These are phyloP conservation scores for Xylaria scruposa DNA, from an alignment of 495 filamentous ascomycete species.

Conservation along the genomic window DNA sequence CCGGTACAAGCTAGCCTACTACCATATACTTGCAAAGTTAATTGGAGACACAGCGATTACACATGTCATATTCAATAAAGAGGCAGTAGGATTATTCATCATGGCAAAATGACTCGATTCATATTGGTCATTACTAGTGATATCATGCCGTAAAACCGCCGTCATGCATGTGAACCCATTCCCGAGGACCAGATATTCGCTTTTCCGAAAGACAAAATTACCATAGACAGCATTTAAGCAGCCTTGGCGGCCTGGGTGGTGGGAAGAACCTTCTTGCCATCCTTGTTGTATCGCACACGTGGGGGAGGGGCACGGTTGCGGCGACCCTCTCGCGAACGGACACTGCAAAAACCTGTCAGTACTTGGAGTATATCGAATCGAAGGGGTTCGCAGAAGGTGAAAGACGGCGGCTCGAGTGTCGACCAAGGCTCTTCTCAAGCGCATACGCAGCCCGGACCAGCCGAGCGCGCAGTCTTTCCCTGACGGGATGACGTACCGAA, in stretches of 20 bases:
- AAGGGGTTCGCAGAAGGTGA: conserved; percentile 26
- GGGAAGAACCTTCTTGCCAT: conserved; percentile 99
- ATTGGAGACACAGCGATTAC: neutral
- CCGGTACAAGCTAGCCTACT: neutral
- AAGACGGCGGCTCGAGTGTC: conserved; percentile 50
- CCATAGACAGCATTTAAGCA: conserved; percentile 35
- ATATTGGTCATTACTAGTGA: conserved; percentile 42
- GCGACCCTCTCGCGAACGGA: conserved; percentile 94
- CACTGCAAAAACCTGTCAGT: conserved; percentile 66
- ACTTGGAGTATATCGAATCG: conserved; percentile 19
- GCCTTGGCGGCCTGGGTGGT: conserved; percentile 65
- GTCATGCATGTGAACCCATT: conserved; percentile 41
- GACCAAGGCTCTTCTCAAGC: conserved; percentile 67
- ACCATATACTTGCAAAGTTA: neutral
- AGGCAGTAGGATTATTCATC: conserved; percentile 10
- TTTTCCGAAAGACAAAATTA: conserved; percentile 36
- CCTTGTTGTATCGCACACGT: conserved; percentile 99
- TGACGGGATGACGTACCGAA: conserved; percentile 78
- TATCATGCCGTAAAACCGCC: conserved; percentile 40
- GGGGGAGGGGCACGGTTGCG: conserved; percentile 99
- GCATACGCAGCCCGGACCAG: conserved; percentile 46
- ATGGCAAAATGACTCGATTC: conserved; percentile 42
- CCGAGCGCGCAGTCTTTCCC: conserved; percentile 42
- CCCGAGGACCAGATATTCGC: conserved; percentile 40
- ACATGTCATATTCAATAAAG: neutral